Evolutionary conservation across 306 rosid genomes (phyloP).

Genomic region (Hylodesmum podocarpum): DNA sequence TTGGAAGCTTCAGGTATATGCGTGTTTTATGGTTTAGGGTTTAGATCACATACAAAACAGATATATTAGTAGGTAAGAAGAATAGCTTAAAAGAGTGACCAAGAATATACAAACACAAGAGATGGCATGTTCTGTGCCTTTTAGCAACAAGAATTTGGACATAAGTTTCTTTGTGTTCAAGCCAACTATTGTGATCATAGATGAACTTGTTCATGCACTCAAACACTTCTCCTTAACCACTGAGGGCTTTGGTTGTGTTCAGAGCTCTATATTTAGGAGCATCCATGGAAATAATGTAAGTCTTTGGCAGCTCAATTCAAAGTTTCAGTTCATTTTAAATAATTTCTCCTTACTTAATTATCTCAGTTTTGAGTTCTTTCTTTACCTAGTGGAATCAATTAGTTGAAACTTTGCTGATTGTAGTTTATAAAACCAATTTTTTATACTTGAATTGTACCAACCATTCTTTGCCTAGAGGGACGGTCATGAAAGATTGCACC

Average conservation of each 20-base stretch:
- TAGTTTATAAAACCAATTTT: background rate
- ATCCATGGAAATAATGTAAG: conserved; percentile 84
- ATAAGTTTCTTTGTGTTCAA: conserved; percentile 67
- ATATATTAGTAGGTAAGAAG: background rate
- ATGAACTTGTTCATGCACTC: conserved; percentile 61
- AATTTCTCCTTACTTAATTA: background rate
- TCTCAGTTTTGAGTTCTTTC: background rate
- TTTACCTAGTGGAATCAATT: background rate
- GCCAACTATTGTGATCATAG: conserved; percentile 65
- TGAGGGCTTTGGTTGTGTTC: conserved; percentile 72
- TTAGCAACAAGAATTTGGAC: conserved; percentile 54
- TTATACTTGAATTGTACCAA: background rate
- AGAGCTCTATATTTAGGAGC: conserved; percentile 72
- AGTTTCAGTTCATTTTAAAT: background rate
- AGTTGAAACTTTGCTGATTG: conserved; percentile 5
- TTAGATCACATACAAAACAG: background rate
- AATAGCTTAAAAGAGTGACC: background rate
- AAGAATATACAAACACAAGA: background rate
- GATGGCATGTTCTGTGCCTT: conserved; percentile 73
- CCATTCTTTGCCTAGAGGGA: background rate
- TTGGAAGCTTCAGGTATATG: conserved; percentile 13
- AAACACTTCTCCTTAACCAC: conserved; percentile 60
- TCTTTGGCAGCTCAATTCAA: background rate
- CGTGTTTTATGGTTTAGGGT: conserved; percentile 38
- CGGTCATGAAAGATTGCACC: background rate